phyloP scores from a whole-genome alignment of 306 rosid species.

The Cotoneaster glaucophyllus region DNA sequence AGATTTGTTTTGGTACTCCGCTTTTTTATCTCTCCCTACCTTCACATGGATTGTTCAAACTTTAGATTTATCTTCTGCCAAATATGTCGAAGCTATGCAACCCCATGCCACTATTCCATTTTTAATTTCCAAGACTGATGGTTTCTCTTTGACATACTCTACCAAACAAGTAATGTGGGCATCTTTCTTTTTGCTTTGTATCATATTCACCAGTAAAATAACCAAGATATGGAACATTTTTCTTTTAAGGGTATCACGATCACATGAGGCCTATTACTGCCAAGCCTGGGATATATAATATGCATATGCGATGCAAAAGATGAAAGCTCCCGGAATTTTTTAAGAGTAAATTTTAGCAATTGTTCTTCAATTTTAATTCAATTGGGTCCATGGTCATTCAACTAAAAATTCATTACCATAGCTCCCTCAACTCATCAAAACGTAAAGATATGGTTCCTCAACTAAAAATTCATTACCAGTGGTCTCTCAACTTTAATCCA shows the following conservation, averaged over 20 bases:
- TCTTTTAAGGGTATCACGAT: neutral
- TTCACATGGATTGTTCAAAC: conserved; percentile 1
- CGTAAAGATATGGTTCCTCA: no score
- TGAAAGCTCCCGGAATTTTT: neutral
- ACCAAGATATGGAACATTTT: neutral
- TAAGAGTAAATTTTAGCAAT: no score
- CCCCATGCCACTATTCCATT: neutral
- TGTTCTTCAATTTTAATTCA: no score
- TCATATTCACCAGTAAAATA: neutral
- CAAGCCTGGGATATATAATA: neutral
- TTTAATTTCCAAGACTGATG: neutral
- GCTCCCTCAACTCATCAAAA: no score
- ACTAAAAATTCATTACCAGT: no score
- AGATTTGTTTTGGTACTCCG: neutral
- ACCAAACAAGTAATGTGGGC: neutral
- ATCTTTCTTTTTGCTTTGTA: neutral
- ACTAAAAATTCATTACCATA: no score
- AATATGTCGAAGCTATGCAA: neutral
- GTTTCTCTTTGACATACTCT: neutral
- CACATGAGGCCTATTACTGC: conserved; percentile 5
- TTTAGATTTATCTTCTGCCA: neutral
- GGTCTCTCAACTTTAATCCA: no score
- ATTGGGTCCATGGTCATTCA: accelerated
- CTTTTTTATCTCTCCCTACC: neutral
- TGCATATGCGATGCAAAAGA: neutral